Percentiles rank a stretch among this genome's conserved stretches.
Evolutionary conservation across 2,329 filamentous ascomycete genomes (phyloP).

Genomic region (Diaporthe sp.): DNA sequence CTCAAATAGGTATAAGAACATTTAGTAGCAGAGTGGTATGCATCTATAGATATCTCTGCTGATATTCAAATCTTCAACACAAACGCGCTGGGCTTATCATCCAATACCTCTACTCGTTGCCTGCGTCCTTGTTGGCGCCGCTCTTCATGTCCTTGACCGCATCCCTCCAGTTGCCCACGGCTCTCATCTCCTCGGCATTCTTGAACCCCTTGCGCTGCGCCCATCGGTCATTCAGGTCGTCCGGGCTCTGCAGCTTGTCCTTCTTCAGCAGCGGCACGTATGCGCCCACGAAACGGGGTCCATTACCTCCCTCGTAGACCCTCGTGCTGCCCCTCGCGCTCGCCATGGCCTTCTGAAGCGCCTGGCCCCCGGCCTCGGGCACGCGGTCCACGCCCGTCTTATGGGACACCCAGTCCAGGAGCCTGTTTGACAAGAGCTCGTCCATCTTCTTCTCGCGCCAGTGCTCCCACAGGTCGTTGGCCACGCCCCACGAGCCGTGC

Average conservation of each 20-base stretch:
- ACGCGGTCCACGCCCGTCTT: slow-evolving; percentile 43
- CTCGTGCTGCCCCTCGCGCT: slow-evolving; percentile 41
- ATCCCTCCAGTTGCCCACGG: slow-evolving; percentile 48
- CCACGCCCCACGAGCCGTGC: slow-evolving; percentile 72
- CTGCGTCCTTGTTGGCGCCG: neutral
- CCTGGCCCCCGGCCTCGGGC: slow-evolving; percentile 53
- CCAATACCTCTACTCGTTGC: neutral
- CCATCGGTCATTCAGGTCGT: slow-evolving; percentile 69
- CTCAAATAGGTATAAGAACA: neutral
- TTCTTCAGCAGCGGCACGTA: slow-evolving; percentile 67
- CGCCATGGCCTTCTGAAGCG: slow-evolving; percentile 41
- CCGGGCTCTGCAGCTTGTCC: slow-evolving; percentile 57
- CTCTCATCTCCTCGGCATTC: slow-evolving; percentile 59
- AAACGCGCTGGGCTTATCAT: neutral
- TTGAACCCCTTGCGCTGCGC: slow-evolving; percentile 70
- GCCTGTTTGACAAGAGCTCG: slow-evolving; percentile 80
- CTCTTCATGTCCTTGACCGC: slow-evolving; percentile 42
- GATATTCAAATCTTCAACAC: neutral
- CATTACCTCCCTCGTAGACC: slow-evolving; percentile 67
- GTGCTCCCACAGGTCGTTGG: slow-evolving; percentile 81
- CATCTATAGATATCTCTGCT: neutral
- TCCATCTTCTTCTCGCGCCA: slow-evolving; percentile 92
- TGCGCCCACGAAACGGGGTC: slow-evolving; percentile 58
- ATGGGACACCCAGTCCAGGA: slow-evolving; percentile 71
- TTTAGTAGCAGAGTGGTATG: neutral